These are phyloP conservation scores for Diversispora eburnea DNA, from an alignment of 192 early-diverging fungal species.

Conservation along the genomic window DNA sequence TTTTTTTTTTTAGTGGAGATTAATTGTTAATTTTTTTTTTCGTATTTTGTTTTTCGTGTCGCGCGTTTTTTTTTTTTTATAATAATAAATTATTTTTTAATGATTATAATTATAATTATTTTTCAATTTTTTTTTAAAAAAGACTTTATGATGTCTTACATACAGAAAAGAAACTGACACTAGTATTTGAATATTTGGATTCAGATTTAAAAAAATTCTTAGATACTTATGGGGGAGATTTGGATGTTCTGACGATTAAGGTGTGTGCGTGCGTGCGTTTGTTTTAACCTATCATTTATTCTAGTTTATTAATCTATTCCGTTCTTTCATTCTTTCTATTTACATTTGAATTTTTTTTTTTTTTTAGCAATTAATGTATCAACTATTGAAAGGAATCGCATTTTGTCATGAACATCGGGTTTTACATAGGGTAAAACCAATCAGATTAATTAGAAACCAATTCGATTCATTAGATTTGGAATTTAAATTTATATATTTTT, in stretches of 20 bases:
- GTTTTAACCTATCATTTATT: conserved; percentile 5
- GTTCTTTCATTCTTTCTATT: neutral
- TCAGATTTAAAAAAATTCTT: conserved; percentile 99
- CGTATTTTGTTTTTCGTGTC: neutral
- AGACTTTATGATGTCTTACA: conserved; percentile 95
- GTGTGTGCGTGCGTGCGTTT: conserved; percentile 37
- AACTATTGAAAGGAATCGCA: conserved; percentile 93
- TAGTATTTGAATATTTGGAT: conserved; percentile 99
- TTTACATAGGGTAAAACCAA: conserved; percentile 72
- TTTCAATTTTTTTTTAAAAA: neutral
- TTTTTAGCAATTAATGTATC: conserved; percentile 88
- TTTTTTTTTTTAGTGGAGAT: neutral
- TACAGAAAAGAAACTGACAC: conserved; percentile 95
- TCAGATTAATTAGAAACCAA: neutral
- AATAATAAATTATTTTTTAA: too few relatives aligned
- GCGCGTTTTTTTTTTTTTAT: too few relatives aligned
- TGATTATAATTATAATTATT: neutral
- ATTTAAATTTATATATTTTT: neutral
- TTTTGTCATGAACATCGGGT: conserved; percentile 97
- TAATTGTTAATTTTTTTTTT: neutral
- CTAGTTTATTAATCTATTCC: neutral
- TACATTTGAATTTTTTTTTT: neutral
- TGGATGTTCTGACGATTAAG: conserved; percentile 80
- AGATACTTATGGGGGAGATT: conserved; percentile 80
- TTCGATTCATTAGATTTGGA: neutral